Evolutionary conservation across 768 basidiomycete species (phyloP), one percentile per base, ranked within the genome.

Genomic region (Macrocybe gigantea): DNA sequence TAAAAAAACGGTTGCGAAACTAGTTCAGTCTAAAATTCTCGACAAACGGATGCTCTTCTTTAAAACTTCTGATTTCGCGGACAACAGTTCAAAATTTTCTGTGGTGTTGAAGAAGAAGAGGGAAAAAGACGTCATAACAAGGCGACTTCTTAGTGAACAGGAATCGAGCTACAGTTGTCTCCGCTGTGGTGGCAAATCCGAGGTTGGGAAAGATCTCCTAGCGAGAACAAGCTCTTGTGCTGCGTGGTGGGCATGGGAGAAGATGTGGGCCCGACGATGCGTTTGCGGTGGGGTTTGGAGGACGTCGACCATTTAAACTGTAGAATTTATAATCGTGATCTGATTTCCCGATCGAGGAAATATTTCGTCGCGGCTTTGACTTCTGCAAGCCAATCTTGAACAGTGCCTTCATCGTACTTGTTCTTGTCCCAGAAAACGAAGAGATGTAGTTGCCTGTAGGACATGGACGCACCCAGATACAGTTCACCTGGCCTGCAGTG

Each of bases 231-330:
- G 67, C 43, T 52, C 61, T n/a, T 65, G 62, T 39, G 51, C 51
- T 29, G 73, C 67, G 48, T 71, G 88, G 87, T 70, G 63, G 43
- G 65, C 72, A 13, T 91, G 85, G 84, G 80, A 84, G 63, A 78
- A 65, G 52, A 70, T 69, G 54, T 88, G 81, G 82, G 61, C 60
- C 32, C 60, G 56, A 15, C 72, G 72, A 22, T 91, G 88, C 61
- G 69, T 89, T 13, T 91, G 88, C 64, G 85, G 84, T 29, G 88
- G 88, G 7, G 56, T 63, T 7, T 90, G 87, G 88, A 45, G 38
- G 14, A 52, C 39, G n/a, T 41, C 31, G 7, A 14, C 41, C 35
- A 47, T 33, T 15, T 38, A 39, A 29, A 39, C 15, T 33, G 22
- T 15, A 8, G 33, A 44, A 44, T 32, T 44, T 15, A 12, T 44